Base-by-base conservation (phyloP, 2,329 filamentous ascomycete species). In the Beauveria scarabaeidicola region DNA sequence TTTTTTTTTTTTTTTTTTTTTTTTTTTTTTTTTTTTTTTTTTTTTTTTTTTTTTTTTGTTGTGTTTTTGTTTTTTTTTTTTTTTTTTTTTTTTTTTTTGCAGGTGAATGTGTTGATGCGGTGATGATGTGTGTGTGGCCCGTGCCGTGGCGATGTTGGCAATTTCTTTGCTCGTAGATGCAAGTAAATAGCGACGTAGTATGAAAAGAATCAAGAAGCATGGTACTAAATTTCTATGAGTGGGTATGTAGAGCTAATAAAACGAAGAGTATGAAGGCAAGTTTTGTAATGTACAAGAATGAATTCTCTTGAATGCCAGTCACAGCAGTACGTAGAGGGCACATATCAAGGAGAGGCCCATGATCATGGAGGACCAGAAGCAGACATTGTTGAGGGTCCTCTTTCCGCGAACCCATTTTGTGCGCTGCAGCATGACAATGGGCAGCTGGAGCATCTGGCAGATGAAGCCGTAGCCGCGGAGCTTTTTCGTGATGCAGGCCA, bases 401-500 rank as follows among this genome's bases (percentile, higher is more conserved):
- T 84, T 83, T 21, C 86, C 86, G 58, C 86, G 82, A 41, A 97
- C 84, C 77, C 85, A 90, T 62, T 79, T 83, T 5, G 89, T 91
- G 63, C 90, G 83, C 77, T 97, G 94, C 32, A 97, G 77, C 72
- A 92, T 84, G n/a, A 97, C 89, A 65, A 97, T 94, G 0, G 94
- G 94, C 66, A 97, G 81, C 78, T 99, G 94, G 63, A 95, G 76
- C 94, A 99, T 97, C 85, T 97, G 94, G 63, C 90, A 89, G 21
- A 95, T 69, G 70, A 97, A 96, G 10, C 93, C 94, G 69, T 97
- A 99, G 13, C 94, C 94, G 41, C 94, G 80, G 50, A 97, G 79
- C 77, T 99, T 97, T 79, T 97, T 93, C 27, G 92, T 97, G 71
- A 99, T 97, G 72, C 93, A 97, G 8, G 89, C 91, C 89, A 99